Evolutionary conservation across 768 basidiomycete species (phyloP), one percentile per base, ranked within the genome.

Genomic region (Candolleomyces aberdarensis): DNA sequence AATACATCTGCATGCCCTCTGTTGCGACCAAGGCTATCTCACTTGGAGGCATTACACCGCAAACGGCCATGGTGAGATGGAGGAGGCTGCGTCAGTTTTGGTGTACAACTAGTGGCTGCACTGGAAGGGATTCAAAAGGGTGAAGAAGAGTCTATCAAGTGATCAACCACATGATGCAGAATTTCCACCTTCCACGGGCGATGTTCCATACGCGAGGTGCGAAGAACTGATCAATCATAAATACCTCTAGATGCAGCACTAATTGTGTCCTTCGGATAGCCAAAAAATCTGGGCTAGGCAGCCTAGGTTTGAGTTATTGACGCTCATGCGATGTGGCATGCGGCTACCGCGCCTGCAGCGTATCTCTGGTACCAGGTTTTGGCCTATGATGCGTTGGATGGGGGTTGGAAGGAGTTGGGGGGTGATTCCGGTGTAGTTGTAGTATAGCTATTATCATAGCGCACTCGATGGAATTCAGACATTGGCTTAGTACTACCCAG

Each of bases 11-110:
- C 76, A 92, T 90, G 85, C 93, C 95, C 69, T 74, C 78, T 52
- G 79, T 92, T 43, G 94, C 92, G 5, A 82, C 85, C 63, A 68
- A 74, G 8, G 84, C 85, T 40, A 64, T 82, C n/a, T 56, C 64
- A 39, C 65, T 60, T 6, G 83, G 0, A 66, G 67, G 44, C 94
- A 97, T 66, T 96, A 91, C 72, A 84, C 93, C 67, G 96, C 15
- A 98, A 98, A 77, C 98, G 96, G 96, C 93, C 96, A 0, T 20
- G 75, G 79, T n/a, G 93, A 94, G 36, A 89, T 94, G 73, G 97
- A 98, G 69, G 96, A 99, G 74, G 95, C 96, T 6, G 89, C 95
- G 8, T 92, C 92, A 2, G 95, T 97, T 60, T 73, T 84, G 41
- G 67, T 97, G n/a, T 75, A 87, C 61, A 98, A 99, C 72, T 77